Evolutionary conservation across 768 basidiomycete species (phyloP).

Genomic region (Amanita muscaria): DNA sequence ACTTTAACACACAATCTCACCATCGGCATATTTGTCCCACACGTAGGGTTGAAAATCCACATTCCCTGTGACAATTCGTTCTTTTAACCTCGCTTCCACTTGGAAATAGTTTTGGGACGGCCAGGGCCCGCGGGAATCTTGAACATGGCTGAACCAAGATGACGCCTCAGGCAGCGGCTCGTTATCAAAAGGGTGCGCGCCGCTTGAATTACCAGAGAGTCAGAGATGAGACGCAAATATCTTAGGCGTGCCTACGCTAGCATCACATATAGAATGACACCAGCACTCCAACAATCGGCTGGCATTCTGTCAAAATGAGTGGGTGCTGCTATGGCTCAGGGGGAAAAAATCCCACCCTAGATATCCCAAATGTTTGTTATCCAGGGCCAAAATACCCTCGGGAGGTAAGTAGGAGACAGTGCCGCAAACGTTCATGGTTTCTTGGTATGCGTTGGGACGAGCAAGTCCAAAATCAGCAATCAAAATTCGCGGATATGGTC

Average conservation of each 20-base stretch:
- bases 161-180: slow-evolving; percentile 27
- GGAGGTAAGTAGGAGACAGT: slow-evolving; percentile 82
- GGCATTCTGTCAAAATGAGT: slow-evolving; percentile 49
- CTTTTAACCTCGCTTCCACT: slow-evolving; percentile 55
- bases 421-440: slow-evolving; percentile 82
- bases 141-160: slow-evolving; percentile 28
- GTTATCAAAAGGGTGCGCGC: slow-evolving; percentile 72
- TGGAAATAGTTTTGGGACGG: slow-evolving; percentile 35
- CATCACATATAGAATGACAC: slow-evolving; percentile 78
- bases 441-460: slow-evolving; percentile 67
- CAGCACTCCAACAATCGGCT: slow-evolving; percentile 87
- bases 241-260: slow-evolving; percentile 49
- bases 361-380: slow-evolving; percentile 66
- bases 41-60: slow-evolving; percentile 44
- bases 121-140: slow-evolving; percentile 28
- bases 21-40: slow-evolving; percentile 52
- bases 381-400: slow-evolving; percentile 74
- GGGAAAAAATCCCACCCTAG: slow-evolving; percentile 28
- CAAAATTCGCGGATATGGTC: slow-evolving; percentile 75
- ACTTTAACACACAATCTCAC: slow-evolving; percentile 27
- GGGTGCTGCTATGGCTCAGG: neutral
- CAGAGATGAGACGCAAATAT: neutral
- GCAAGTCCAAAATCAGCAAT: slow-evolving; percentile 87
- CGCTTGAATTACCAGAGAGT: slow-evolving; percentile 29
- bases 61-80: slow-evolving; percentile 56